Percentiles rank a stretch among this genome's conserved stretches.
phyloP scores from a whole-genome alignment of 192 early-diverging fungal genomes.

The Backusella circina region DNA sequence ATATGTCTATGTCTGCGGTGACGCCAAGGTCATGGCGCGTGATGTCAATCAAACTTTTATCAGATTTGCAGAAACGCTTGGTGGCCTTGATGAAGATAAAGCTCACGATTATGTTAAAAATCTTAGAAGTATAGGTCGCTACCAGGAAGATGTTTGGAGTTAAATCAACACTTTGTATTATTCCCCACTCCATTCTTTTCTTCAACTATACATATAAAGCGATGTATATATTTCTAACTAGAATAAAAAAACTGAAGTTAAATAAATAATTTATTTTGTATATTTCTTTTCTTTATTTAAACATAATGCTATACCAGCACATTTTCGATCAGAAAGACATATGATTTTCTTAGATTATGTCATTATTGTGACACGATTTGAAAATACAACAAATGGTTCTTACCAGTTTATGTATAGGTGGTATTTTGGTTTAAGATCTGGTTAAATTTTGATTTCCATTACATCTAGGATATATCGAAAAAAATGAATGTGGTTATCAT shows the following conservation, averaged over 20 bases:
- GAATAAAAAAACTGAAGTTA: background rate
- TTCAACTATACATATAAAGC: background rate
- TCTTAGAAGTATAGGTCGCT: constrained; percentile 73
- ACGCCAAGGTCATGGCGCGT: constrained; percentile 95
- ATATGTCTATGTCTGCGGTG: constrained; percentile 91
- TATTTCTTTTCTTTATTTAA: background rate
- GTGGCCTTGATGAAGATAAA: constrained; percentile 60
- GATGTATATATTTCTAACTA: background rate
- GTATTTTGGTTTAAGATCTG: background rate
- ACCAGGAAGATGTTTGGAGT: constrained; percentile 94
- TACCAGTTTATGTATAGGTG: background rate
- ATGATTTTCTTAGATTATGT: background rate
- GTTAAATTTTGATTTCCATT: background rate
- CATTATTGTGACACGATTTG: background rate
- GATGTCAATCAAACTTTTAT: constrained; percentile 75
- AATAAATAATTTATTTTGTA: background rate
- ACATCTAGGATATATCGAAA: background rate
- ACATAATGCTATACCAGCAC: background rate
- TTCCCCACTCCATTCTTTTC: background rate
- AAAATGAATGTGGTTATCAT: background rate
- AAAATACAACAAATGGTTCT: background rate
- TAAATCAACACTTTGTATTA: background rate
- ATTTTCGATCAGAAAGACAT: background rate
- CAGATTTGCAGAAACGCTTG: constrained; percentile 63
- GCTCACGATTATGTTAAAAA: constrained; percentile 83